Evolutionary conservation across 164 flowering plant genomes (phyloP).

Genomic region (Saururus chinensis): DNA sequence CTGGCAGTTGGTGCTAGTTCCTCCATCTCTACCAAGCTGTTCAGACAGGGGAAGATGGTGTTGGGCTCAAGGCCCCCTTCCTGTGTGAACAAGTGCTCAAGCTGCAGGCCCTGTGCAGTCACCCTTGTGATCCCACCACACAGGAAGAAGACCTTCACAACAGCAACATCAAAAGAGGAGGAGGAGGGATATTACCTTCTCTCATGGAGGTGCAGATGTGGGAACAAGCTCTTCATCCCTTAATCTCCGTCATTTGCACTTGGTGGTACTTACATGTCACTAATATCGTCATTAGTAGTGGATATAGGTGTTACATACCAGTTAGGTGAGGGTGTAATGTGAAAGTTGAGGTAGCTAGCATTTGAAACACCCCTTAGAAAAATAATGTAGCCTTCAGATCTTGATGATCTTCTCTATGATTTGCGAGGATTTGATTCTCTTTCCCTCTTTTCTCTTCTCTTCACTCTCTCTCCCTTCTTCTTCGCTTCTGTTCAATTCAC

Average conservation of each 20-base stretch:
- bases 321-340: neutral
- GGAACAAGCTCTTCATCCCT: constrained; percentile 22
- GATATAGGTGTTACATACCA: too few relatives aligned
- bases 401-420: neutral
- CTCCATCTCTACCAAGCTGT: constrained; percentile 5
- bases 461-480: neutral
- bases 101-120: constrained; percentile 70
- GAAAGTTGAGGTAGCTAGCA: neutral
- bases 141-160: constrained; percentile 8
- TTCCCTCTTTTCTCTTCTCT: neutral
- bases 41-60: constrained; percentile 26
- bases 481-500: neutral
- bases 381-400: neutral
- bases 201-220: constrained; percentile 79
- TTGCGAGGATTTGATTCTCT: neutral
- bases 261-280: neutral
- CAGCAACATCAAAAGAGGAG: constrained; percentile 13
- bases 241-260: neutral
- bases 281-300: neutral
- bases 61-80: constrained; percentile 79
- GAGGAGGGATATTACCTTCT: constrained; percentile 63
- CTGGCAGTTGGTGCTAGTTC: constrained; percentile 10
- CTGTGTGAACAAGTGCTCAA: constrained; percentile 61
- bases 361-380: too few relatives aligned
- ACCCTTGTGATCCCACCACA: constrained; percentile 49